A percentile compares a stretch with the other conserved stretches of the same genome.
Evolutionary conservation across 805 yeast species (phyloP).

Genomic region (Teunomyces barrocoloradensis): DNA sequence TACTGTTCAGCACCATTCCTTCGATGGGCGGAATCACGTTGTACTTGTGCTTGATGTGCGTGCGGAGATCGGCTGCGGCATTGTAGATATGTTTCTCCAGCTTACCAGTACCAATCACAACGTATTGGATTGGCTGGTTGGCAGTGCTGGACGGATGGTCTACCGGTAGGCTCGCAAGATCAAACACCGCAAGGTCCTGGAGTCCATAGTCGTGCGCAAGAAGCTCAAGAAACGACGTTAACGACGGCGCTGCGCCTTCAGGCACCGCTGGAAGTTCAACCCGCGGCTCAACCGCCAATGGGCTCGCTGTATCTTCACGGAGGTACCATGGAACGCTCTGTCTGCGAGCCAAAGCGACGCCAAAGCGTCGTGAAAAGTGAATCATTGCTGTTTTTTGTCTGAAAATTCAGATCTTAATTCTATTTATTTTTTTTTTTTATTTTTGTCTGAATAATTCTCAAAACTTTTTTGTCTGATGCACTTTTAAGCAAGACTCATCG

Average conservation of each 20-base stretch:
- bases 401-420: not conserved
- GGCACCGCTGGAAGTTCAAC: slow-evolving; percentile 59
- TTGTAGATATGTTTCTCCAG: slow-evolving; percentile 72
- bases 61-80: slow-evolving; percentile 60
- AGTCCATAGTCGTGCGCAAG: slow-evolving; percentile 65
- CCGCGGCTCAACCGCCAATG: slow-evolving; percentile 20
- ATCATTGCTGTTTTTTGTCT: not conserved
- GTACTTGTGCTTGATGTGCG: slow-evolving; percentile 50
- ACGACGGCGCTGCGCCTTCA: slow-evolving; percentile 48
- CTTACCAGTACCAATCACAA: slow-evolving; percentile 72
- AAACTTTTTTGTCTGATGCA: not conserved
- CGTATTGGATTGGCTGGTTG: slow-evolving; percentile 29
- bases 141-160: slow-evolving; percentile 28
- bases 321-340: slow-evolving; percentile 58
- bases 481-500: slow-evolving; percentile 2
- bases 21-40: slow-evolving; percentile 53
- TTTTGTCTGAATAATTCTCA: not conserved
- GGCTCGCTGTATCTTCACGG: slow-evolving; percentile 39
- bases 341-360: not conserved
- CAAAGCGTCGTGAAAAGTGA: not conserved
- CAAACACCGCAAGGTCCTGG: slow-evolving; percentile 59
- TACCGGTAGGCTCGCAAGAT: slow-evolving; percentile 45
- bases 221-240: slow-evolving; percentile 44
- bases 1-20: slow-evolving; percentile 65
- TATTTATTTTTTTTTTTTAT: not conserved